Evolutionary conservation across 2,329 filamentous ascomycete species (phyloP).

Genomic region (Colletotrichum truncatum): DNA sequence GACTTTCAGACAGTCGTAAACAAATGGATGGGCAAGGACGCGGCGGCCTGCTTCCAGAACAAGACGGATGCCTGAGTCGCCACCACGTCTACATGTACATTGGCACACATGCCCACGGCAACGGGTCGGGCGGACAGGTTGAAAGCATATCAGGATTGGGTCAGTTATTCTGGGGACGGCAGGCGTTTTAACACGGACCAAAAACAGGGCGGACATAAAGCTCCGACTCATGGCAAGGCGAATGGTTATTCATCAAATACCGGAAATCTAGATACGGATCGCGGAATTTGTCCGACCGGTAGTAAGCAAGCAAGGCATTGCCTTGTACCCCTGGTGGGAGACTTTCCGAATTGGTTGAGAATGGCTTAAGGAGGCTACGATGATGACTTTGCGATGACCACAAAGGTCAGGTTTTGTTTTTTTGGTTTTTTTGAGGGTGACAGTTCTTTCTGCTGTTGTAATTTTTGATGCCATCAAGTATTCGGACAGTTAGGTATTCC

Average conservation of each 20-base stretch:
- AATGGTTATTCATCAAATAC: slow-evolving; percentile 25
- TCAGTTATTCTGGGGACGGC: slow-evolving; percentile 9
- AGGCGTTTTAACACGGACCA: slow-evolving; percentile 30
- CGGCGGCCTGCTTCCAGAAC: slow-evolving; percentile 41
- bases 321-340: background rate
- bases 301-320: background rate
- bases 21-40: slow-evolving; percentile 65
- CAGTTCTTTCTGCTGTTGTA: slow-evolving; percentile 10
- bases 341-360: slow-evolving; percentile 1
- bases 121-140: slow-evolving; percentile 10
- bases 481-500: background rate
- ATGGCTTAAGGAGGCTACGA: slow-evolving; percentile 11
- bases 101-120: slow-evolving; percentile 15
- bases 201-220: slow-evolving; percentile 25
- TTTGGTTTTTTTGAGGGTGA: background rate
- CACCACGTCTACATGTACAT: slow-evolving; percentile 11
- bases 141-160: slow-evolving; percentile 21
- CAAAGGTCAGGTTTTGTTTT: background rate
- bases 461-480: slow-evolving; percentile 19
- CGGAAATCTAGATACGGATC: slow-evolving; percentile 3
- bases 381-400: slow-evolving; percentile 8
- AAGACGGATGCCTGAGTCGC: slow-evolving; percentile 33
- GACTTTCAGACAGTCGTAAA: slow-evolving; percentile 86
- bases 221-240: slow-evolving; percentile 23
- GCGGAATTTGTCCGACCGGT: background rate